phyloP scores from a whole-genome alignment of 305 asterid genomes.

The Fraxinus albicans region DNA sequence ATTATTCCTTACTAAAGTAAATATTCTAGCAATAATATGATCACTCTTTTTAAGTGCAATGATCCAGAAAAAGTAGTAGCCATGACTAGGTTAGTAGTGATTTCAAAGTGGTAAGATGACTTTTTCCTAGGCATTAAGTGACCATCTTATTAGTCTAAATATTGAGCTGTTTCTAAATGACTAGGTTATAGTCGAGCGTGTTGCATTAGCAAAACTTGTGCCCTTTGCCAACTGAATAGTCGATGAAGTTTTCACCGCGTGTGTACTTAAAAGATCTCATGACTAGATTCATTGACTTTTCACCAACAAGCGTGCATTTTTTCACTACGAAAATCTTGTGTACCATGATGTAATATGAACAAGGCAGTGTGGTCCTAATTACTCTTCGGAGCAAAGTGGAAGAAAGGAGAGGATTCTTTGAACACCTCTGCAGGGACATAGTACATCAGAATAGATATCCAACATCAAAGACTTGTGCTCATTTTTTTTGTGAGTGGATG shows the following conservation, averaged over 20 bases:
- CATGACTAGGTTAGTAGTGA: not conserved
- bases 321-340: not conserved
- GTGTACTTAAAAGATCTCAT: not conserved
- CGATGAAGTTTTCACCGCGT: not conserved
- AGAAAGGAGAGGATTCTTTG: not conserved
- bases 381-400: not conserved
- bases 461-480: constrained; percentile 1
- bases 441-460: constrained; percentile 19
- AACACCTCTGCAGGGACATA: not conserved
- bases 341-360: not conserved
- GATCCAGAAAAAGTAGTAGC: not conserved
- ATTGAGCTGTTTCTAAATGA: not conserved
- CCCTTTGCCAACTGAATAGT: not conserved
- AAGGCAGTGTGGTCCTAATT: not conserved
- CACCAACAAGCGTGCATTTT: not conserved
- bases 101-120: not conserved
- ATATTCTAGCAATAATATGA: not conserved
- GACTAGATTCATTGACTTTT: not conserved
- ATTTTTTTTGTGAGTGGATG: constrained; percentile 4
- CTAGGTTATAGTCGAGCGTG: not conserved
- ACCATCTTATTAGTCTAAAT: not conserved
- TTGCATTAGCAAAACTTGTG: too few species aligned
- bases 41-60: not conserved
- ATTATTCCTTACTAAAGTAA: not conserved
- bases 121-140: not conserved